Evolutionary conservation across 2,329 filamentous ascomycete species (phyloP).

Genomic region (Penicillium oxalicum): DNA sequence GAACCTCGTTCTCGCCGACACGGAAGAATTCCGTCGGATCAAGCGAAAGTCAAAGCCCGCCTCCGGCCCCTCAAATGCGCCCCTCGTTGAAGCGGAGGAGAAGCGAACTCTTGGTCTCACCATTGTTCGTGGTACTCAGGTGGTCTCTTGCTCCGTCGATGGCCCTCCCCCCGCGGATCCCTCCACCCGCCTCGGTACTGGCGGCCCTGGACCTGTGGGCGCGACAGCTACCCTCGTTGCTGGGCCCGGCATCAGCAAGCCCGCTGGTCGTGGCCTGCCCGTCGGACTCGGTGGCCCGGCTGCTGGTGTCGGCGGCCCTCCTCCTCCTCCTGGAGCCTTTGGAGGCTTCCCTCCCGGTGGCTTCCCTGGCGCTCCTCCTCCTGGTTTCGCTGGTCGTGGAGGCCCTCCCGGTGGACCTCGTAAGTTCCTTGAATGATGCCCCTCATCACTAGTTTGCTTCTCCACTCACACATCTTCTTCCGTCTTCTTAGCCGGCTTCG

Average conservation of each 20-base stretch:
- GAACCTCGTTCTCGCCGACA: conserved; percentile 98
- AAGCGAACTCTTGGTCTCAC: conserved; percentile 94
- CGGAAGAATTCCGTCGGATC: conserved; percentile 91
- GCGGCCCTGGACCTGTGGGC: conserved; percentile 53
- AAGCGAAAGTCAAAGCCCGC: conserved; percentile 72
- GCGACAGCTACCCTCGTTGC: conserved; percentile 64
- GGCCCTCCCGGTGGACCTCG: conserved; percentile 47
- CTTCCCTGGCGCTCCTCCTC: conserved; percentile 48
- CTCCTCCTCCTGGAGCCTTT: conserved; percentile 58
- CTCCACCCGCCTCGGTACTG: conserved; percentile 77
- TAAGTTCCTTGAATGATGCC: conserved; percentile 36
- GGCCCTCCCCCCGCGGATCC: conserved; percentile 93
- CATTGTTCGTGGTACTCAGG: conserved; percentile 89
- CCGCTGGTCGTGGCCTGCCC: conserved; percentile 78
- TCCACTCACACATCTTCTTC: conserved; percentile 14
- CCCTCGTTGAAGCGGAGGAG: conserved; percentile 80
- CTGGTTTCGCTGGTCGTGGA: conserved; percentile 48
- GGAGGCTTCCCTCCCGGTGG: conserved; percentile 48
- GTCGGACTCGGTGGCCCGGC: conserved; percentile 84
- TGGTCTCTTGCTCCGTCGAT: conserved; percentile 91
- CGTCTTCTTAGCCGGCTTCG: conserved; percentile 39
- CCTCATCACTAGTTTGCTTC: not conserved
- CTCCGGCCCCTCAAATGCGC: conserved; percentile 55
- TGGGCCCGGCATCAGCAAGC: conserved; percentile 83
- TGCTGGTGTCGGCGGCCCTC: conserved; percentile 75